Conservation (phyloP, 441 rosid species). For the Gossypium trilobum region DNA sequence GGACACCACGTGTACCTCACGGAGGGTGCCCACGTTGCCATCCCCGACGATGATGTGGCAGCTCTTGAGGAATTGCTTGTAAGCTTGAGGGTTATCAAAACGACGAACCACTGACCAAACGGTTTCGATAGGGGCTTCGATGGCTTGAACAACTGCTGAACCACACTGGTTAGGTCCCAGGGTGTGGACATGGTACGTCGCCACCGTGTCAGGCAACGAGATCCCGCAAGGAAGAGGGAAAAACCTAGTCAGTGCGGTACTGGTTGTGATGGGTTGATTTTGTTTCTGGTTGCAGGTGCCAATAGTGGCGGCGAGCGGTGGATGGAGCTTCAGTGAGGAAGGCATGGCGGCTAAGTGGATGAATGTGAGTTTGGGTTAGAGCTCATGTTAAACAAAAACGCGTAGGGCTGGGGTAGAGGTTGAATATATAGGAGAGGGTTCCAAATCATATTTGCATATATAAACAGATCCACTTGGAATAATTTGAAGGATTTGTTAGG, state of each 20-base stretch:
- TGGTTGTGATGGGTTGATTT: slow-evolving; percentile 22
- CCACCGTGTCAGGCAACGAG: slow-evolving; percentile 41
- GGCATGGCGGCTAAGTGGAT: slow-evolving; percentile 35
- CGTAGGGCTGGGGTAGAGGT: neutral
- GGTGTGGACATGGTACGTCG: slow-evolving; percentile 32
- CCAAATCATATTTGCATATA: neutral
- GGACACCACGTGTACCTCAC: slow-evolving; percentile 1
- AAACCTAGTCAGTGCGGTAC: neutral
- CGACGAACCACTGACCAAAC: slow-evolving; percentile 74
- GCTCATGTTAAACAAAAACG: neutral
- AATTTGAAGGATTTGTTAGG: slow-evolving; percentile 11
- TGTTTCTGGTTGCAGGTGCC: slow-evolving; percentile 23
- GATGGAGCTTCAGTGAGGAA: slow-evolving; percentile 1
- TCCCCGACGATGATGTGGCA: slow-evolving; percentile 57
- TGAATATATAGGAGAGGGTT: neutral
- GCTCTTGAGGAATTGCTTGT: slow-evolving; percentile 64
- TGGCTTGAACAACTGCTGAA: slow-evolving; percentile 45
- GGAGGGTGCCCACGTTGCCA: slow-evolving; percentile 32
- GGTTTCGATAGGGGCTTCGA: slow-evolving; percentile 44
- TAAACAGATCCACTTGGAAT: slow-evolving; percentile 22
- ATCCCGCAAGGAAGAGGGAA: slow-evolving; percentile 23
- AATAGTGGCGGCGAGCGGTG: slow-evolving; percentile 8
- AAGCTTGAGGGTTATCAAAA: slow-evolving; percentile 63
- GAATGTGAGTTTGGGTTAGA: neutral
- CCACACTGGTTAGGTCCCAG: slow-evolving; percentile 47